These are phyloP conservation scores for Xylaria curta DNA, from an alignment of 495 filamentous ascomycete genomes.

Conservation along the genomic window DNA sequence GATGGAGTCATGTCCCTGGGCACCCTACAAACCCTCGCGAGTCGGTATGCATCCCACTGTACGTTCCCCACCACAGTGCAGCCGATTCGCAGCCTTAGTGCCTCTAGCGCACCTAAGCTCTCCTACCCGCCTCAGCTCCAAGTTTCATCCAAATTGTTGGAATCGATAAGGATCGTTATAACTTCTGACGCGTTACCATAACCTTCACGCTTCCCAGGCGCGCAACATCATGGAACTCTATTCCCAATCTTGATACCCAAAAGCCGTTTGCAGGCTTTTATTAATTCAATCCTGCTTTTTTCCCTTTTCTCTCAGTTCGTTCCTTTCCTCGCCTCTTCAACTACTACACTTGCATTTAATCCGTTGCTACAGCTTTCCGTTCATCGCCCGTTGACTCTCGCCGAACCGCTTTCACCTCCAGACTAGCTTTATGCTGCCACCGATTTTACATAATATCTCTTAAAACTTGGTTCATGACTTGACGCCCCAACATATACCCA, in stretches of 20 bases:
- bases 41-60: not conserved
- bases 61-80: not conserved
- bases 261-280: not conserved
- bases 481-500: not conserved
- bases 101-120: too few species aligned
- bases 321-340: not conserved
- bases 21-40: not conserved
- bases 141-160: not conserved
- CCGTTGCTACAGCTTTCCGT: not conserved
- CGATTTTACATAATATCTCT: not conserved
- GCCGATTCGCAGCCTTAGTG: not conserved
- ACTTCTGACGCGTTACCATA: not conserved
- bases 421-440: not conserved
- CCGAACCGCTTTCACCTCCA: not conserved
- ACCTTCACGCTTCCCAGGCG: not conserved
- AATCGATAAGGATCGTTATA: constrained; percentile 14
- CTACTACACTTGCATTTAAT: not conserved
- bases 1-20: not conserved
- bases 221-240: not conserved
- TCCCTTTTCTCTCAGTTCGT: not conserved
- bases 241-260: not conserved
- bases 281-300: not conserved
- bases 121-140: not conserved
- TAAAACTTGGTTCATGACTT: not conserved
- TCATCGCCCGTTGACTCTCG: not conserved